Percentiles rank a stretch among this genome's conserved stretches.
Evolutionary conservation across 345 rosid genomes (phyloP).

Genomic region (Rhodamnia rubescens): DNA sequence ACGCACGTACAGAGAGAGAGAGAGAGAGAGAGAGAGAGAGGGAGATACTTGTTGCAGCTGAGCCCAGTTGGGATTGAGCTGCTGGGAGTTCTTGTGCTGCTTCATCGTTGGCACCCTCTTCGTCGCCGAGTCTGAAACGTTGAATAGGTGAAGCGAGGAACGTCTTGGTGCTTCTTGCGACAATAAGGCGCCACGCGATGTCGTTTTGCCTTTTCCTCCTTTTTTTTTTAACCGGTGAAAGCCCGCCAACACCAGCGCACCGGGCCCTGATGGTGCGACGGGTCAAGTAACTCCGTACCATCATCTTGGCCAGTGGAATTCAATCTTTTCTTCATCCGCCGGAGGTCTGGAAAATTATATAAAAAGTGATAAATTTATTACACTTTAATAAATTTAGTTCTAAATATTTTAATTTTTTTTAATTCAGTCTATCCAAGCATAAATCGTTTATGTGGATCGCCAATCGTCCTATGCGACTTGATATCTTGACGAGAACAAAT

Average conservation of each 20-base stretch:
- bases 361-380: not conserved
- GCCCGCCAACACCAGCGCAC: not conserved
- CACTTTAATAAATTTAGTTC: not conserved
- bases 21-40: not conserved
- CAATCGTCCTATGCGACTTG: too few relatives aligned
- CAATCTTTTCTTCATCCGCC: not conserved
- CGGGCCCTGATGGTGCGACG: too few relatives aligned
- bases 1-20: not conserved
- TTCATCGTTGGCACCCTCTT: conserved; percentile 9
- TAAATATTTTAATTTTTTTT: not conserved
- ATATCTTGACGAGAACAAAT: too few relatives aligned
- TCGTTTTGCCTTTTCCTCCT: not conserved
- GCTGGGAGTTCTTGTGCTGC: conserved; percentile 10
- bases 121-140: not conserved
- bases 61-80: conserved; percentile 77
- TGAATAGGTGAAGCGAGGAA: not conserved
- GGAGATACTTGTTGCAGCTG: conserved; percentile 56
- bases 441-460: too few relatives aligned
- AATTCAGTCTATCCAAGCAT: not conserved
- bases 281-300: too few relatives aligned
- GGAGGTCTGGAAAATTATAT: not conserved
- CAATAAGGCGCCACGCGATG: not conserved
- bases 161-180: not conserved
- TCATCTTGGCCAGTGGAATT: not conserved
- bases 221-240: not conserved